These are phyloP conservation scores for Mucor saturninus DNA, from an alignment of 371 early-diverging fungal species.

Conservation along the genomic window DNA sequence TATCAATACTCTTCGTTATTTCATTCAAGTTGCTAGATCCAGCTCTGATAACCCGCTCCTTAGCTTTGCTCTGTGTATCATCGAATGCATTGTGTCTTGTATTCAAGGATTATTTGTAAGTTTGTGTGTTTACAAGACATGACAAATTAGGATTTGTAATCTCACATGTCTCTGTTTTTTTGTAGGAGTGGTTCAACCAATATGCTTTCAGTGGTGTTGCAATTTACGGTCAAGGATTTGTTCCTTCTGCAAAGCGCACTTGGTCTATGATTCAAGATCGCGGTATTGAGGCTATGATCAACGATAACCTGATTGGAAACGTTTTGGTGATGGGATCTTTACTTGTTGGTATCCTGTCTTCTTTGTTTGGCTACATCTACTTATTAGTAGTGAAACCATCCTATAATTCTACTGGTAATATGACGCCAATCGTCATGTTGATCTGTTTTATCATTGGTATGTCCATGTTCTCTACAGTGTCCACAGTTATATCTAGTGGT, in stretches of 20 bases:
- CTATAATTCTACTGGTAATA: slow-evolving; percentile 42
- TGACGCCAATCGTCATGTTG: slow-evolving; percentile 53
- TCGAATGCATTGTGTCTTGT: slow-evolving; percentile 44
- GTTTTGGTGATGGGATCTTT: slow-evolving; percentile 69
- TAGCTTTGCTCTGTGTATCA: slow-evolving; percentile 37
- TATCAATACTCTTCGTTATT: slow-evolving; percentile 61
- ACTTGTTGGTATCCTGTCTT: slow-evolving; percentile 58
- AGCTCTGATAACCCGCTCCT: slow-evolving; percentile 39
- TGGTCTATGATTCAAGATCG: slow-evolving; percentile 85
- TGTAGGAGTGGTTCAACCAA: slow-evolving; percentile 77
- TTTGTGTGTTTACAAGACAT: not conserved
- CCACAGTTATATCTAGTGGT: slow-evolving; percentile 78
- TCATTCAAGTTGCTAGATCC: slow-evolving; percentile 32
- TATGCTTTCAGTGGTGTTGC: slow-evolving; percentile 93
- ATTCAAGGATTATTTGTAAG: slow-evolving; percentile 47
- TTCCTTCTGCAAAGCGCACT: slow-evolving; percentile 82
- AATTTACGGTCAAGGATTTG: slow-evolving; percentile 91
- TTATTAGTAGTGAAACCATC: slow-evolving; percentile 43
- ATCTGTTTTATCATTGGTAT: slow-evolving; percentile 71
- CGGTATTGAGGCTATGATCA: slow-evolving; percentile 89
- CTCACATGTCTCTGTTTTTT: not conserved
- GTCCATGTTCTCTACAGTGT: slow-evolving; percentile 69
- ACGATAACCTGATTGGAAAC: slow-evolving; percentile 84
- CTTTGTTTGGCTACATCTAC: slow-evolving; percentile 60
- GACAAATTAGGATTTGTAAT: not conserved